Conservation (phyloP, 148 eudicot genomes). For the Rhododendron vialii region DNA sequence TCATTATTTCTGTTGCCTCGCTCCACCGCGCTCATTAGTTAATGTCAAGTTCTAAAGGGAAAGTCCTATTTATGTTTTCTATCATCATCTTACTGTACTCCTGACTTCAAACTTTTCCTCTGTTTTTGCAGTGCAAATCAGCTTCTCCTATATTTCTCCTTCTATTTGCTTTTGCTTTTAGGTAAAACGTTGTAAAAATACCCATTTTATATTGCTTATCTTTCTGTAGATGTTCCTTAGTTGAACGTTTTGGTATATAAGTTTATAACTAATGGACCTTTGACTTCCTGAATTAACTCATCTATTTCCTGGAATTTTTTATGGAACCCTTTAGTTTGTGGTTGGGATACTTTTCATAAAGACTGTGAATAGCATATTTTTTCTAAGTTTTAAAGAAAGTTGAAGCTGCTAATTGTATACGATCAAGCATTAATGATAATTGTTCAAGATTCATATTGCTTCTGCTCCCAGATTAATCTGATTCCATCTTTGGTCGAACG, state of each 20-base stretch:
- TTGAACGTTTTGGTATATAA: background rate
- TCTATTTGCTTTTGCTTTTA: slow-evolving; percentile 97
- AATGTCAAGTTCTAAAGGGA: background rate
- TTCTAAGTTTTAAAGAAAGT: background rate
- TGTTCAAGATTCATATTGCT: background rate
- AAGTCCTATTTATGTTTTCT: background rate
- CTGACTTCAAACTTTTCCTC: slow-evolving; percentile 14
- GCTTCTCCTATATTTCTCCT: slow-evolving; percentile 95
- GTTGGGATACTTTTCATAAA: background rate
- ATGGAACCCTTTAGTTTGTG: background rate
- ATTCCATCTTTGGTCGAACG: background rate
- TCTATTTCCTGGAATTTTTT: background rate
- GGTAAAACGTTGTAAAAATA: slow-evolving; percentile 37
- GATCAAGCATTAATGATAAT: background rate
- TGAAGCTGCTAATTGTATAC: background rate
- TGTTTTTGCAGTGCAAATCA: slow-evolving; percentile 88
- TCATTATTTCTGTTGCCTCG: background rate
- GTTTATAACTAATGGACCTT: background rate
- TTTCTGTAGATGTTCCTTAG: background rate
- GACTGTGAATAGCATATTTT: background rate
- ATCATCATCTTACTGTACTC: background rate
- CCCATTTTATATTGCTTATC: background rate
- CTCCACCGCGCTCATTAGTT: background rate
- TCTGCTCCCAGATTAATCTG: background rate
- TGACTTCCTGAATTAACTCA: background rate